Evolutionary conservation across 148 eudicot species (phyloP).

Genomic region (Spergularia marina): DNA sequence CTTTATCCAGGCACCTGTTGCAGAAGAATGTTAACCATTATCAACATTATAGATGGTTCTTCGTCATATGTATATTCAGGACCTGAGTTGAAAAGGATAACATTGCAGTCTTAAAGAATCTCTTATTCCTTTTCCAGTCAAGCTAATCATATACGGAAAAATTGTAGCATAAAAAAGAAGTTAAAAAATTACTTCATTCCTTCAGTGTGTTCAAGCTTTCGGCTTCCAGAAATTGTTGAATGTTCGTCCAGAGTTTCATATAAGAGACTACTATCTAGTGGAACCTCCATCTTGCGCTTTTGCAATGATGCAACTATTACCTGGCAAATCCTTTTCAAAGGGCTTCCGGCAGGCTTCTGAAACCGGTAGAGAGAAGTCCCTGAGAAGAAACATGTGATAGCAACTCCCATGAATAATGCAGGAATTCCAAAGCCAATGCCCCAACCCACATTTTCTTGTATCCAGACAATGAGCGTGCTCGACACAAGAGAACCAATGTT

Average conservation of each 20-base stretch:
- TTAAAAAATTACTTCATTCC: conserved; percentile 30
- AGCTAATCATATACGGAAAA: no score
- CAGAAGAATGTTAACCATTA: no score
- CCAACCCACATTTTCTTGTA: conserved; percentile 44
- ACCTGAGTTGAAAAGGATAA: no score
- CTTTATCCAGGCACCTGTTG: conserved; percentile 46
- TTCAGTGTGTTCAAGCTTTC: conserved; percentile 40
- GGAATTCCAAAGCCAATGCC: conserved; percentile 43
- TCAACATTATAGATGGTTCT: no score
- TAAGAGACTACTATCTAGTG: conserved; percentile 29
- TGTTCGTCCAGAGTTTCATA: conserved; percentile 33
- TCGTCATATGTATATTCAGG: no score
- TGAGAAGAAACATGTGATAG: conserved; percentile 34
- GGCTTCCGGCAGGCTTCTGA: conserved; percentile 37
- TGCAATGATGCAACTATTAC: conserved; percentile 35
- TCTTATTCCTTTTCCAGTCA: no score
- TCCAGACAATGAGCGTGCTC: conserved; percentile 38
- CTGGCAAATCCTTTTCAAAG: conserved; percentile 33
- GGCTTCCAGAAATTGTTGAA: conserved; percentile 38
- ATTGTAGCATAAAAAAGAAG: conserved; percentile 18
- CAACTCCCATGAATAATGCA: conserved; percentile 36
- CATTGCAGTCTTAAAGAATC: no score
- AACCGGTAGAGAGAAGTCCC: conserved; percentile 38
- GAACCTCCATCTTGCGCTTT: conserved; percentile 26
- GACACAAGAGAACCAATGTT: conserved; percentile 37